Evolutionary conservation across 2,329 filamentous ascomycete species (phyloP), one percentile per base, ranked within the genome.

Genomic region (Penicillium sp.): DNA sequence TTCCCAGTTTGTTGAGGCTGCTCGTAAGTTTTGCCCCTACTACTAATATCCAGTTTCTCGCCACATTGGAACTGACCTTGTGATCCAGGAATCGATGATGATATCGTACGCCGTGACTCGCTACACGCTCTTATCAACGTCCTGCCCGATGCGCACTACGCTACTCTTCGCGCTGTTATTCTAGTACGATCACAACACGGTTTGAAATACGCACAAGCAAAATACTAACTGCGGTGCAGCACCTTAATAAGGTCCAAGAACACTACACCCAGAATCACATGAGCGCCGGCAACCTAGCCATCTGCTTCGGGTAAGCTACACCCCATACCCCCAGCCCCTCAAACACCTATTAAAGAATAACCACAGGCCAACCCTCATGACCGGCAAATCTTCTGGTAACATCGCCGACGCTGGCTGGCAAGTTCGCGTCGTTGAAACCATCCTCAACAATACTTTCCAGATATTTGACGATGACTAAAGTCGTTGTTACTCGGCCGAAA

Each of bases 121-220:
- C 80, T 97, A 53, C 94, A 99, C 72, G 92, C 91, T 54, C 88
- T 95, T 55, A 96, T 99, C 77, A 99, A 99, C 72, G 87, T 82
- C 60, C 82, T 99, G 5, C 94, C 94, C 0, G 94, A 99, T 70
- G 90, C 94, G 9, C 96, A 99, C 73, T 99, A 99, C 69, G 94
- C 94, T 21, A 99, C 94, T 0, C 80, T 99, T 33, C 85, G 94
- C 30, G 90, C 91, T 7, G 74, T 99, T 44, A 85, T 89, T 13
- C 78, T 99, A 66, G 78, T 79, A 66, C 55, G 65, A n/a, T 59
- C 10, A 7, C 0, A 12, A 12, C 27, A 30, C n/a, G n/a, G n/a
- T n/a, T n/a, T n/a, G n/a, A n/a, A n/a, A n/a, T n/a, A n/a, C n/a
- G n/a, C n/a, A n/a, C n/a, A 12, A 12, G 13, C n/a, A 30, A 7